Percentiles rank a stretch among this genome's conserved stretches.
Conservation (phyloP, 2,329 filamentous ascomycete genomes). For the Phialophora chinensis region DNA sequence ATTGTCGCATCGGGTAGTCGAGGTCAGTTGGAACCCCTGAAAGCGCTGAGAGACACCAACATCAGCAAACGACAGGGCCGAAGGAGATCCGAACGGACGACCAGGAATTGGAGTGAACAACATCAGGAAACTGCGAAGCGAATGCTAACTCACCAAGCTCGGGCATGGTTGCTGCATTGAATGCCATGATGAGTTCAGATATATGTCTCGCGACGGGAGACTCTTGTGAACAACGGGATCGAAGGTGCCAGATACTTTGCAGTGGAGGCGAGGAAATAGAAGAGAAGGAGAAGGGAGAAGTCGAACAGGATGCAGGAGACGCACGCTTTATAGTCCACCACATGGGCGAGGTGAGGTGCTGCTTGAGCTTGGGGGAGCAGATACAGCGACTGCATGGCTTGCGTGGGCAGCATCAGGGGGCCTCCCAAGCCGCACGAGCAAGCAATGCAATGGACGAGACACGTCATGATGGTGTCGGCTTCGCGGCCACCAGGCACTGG, state of each 20-base stretch:
- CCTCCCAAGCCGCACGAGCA: neutral
- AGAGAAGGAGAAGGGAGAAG: neutral
- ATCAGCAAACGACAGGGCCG: neutral
- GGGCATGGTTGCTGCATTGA: neutral
- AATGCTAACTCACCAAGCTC: slow-evolving; percentile 4
- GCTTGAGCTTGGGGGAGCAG: neutral
- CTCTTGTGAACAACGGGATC: neutral
- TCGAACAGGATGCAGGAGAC: neutral
- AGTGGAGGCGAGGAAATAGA: neutral
- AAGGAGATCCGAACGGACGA: neutral
- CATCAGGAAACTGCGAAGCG: neutral
- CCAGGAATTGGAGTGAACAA: neutral
- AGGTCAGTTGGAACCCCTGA: neutral
- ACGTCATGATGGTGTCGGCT: neutral
- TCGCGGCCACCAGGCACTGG: neutral
- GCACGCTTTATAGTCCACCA: neutral
- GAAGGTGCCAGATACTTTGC: neutral
- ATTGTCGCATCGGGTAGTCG: slow-evolving; percentile 5
- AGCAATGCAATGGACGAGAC: neutral
- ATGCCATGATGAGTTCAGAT: neutral
- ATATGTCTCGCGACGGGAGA: neutral
- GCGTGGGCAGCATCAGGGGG: neutral
- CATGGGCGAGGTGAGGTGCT: neutral
- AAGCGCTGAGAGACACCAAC: neutral
- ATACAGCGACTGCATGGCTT: neutral